These are phyloP conservation scores for Apiotrichum gamsii DNA, from an alignment of 1,284 basidiomycete genomes.

Conservation along the genomic window DNA sequence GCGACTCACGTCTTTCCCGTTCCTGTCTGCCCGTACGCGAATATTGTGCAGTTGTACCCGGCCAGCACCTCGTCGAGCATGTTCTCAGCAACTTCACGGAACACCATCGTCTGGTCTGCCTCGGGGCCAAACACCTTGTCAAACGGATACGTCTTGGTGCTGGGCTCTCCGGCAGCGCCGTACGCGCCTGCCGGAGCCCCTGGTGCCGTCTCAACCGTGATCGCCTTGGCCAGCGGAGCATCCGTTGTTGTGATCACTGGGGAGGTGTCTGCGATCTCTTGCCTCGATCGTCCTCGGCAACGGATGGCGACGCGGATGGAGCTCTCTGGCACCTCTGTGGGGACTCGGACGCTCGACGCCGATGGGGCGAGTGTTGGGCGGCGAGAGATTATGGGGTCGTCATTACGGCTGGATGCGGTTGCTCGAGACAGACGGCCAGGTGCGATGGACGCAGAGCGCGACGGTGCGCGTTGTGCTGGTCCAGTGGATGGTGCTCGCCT, in stretches of 20 bases:
- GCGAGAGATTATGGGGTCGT: conserved; percentile 27
- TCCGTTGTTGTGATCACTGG: conserved; percentile 72
- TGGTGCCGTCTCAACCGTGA: conserved; percentile 66
- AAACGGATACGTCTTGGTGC: conserved; percentile 79
- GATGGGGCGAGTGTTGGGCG: conserved; percentile 11
- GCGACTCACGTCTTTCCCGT: conserved; percentile 92
- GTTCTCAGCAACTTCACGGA: conserved; percentile 84
- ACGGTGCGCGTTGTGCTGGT: not conserved
- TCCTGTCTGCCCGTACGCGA: conserved; percentile 98
- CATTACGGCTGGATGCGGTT: conserved; percentile 13
- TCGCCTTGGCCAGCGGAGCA: conserved; percentile 64
- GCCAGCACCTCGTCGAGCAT: conserved; percentile 88
- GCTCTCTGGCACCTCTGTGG: conserved; percentile 28
- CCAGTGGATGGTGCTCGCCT: conserved; percentile 18
- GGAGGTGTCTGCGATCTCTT: conserved; percentile 69
- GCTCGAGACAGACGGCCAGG: not conserved
- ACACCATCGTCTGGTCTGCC: conserved; percentile 91
- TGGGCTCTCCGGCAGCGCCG: conserved; percentile 15
- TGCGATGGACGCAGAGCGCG: too few relatives aligned
- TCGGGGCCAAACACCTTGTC: conserved; percentile 94
- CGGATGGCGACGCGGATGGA: conserved; percentile 91
- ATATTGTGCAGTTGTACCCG: conserved; percentile 97
- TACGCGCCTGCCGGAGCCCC: conserved; percentile 9
- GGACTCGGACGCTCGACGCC: conserved; percentile 16
- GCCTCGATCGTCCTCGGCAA: conserved; percentile 61